Base-by-base conservation (phyloP, 202 grass and related monocot species). In the Schoenoplectus tabernaemontani region DNA sequence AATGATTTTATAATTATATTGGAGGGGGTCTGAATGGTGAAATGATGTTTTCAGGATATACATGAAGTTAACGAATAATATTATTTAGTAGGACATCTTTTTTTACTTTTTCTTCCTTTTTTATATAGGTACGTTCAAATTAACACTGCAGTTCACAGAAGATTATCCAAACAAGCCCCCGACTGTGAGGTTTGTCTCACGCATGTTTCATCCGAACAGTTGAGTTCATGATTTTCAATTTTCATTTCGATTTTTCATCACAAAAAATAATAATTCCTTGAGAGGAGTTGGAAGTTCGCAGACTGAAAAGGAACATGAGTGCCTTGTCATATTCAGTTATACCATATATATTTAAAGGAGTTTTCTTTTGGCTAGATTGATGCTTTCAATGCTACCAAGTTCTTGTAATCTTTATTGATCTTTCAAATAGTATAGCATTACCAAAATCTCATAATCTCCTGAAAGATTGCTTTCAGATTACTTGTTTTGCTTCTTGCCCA, bases 101-200 rank as follows among this genome's bases (percentile, higher is more conserved):
- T n/a, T n/a, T n/a, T n/a, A n/a, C n/a, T n/a, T n/a, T 59, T 15
- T 64, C 46, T 64, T 59, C 20, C 28, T 19, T 37, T 83, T 37
- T 83, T 51, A 76, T 73, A 26, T 84, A 20, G 94, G 94, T 57
- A 97, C 91, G 85, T 93, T 97, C 79, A 93, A 93, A 85, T 71
- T 97, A 66, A 92, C 91, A 16, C 77, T 97, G 73, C 86, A 93
- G 78, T 92, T 92, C 70, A 75, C 86, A 7, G 91, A 97, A 89
- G 94, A 97, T 85, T 97, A 97, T 71, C 91, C 94, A 28, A 97
- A 97, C 87, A 93, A 93, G 56, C 94, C 94, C 47, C 91, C 94
- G 26, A 90, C 82, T 87, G 89, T 97, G 60, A 73, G 86, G 69
- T 97, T 97, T 88, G 89, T 97, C 74, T 97, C 94, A 1, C 88